These are phyloP conservation scores for Citrus australasica DNA, from an alignment of 345 rosid genomes.

Conservation along the genomic window DNA sequence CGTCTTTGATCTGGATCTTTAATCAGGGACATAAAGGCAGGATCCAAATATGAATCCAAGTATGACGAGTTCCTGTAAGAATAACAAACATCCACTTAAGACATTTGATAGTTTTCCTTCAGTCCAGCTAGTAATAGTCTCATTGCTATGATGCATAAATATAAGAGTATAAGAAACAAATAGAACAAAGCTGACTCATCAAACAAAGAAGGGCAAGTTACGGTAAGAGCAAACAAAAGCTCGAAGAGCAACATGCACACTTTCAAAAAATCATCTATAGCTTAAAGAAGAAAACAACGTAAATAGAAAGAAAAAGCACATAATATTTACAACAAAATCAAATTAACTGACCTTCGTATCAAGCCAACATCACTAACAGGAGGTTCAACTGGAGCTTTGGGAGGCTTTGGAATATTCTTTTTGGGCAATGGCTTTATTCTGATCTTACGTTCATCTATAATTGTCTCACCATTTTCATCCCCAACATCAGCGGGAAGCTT, in stretches of 20 bases:
- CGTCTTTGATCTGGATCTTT: constrained; percentile 98
- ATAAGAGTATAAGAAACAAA: not conserved
- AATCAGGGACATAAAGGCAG: constrained; percentile 91
- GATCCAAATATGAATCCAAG: constrained; percentile 90
- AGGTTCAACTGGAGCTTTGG: constrained; percentile 55
- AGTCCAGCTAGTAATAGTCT: not conserved
- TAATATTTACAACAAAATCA: not conserved
- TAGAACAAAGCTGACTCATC: not conserved
- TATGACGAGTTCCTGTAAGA: constrained; percentile 69
- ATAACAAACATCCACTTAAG: constrained; percentile 12
- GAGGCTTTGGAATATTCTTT: constrained; percentile 50
- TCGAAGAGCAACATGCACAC: not conserved
- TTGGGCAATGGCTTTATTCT: constrained; percentile 92
- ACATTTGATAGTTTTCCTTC: not conserved
- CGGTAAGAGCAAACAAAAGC: not conserved
- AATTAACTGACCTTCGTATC: constrained; percentile 69
- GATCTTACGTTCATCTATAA: constrained; percentile 92
- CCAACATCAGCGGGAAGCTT: constrained; percentile 98
- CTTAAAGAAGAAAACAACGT: not conserved
- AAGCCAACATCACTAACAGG: constrained; percentile 75
- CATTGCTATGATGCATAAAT: not conserved
- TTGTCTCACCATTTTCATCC: constrained; percentile 98
- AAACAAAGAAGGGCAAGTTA: not conserved
- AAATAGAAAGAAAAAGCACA: not conserved
- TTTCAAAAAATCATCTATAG: not conserved